A percentile compares a stretch with the other conserved stretches of the same genome.
Conservation (phyloP, 148 eudicot species). For the Cornus controversa region DNA sequence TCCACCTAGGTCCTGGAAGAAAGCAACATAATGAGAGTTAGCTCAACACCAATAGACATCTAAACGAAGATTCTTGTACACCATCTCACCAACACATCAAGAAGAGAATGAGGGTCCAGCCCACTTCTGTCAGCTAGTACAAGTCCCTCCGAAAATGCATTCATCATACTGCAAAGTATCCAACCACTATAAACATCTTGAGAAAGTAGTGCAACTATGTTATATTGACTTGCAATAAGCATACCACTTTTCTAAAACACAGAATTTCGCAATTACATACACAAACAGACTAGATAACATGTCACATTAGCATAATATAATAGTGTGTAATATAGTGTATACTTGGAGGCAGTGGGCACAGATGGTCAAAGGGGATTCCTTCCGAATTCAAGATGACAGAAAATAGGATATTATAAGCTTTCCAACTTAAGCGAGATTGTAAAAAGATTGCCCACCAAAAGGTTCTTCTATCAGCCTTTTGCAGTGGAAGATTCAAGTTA, state of each 20-base stretch:
- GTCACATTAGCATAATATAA: not conserved
- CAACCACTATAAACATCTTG: not conserved
- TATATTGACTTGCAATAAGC: not conserved
- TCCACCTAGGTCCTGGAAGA: constrained; percentile 80
- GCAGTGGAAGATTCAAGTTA: not conserved
- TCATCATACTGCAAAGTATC: constrained; percentile 77
- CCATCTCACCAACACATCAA: constrained; percentile 78
- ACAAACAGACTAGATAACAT: not conserved
- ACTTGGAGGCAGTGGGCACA: not conserved
- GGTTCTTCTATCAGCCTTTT: not conserved
- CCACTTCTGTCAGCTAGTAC: constrained; percentile 88
- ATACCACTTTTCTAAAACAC: not conserved
- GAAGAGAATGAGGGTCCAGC: constrained; percentile 68
- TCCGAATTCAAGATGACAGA: not conserved
- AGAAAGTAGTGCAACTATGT: not conserved
- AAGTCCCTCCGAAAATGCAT: constrained; percentile 95
- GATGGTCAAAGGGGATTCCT: not conserved
- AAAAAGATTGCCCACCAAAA: not conserved
- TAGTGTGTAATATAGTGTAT: not conserved
- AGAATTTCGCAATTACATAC: not conserved
- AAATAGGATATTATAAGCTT: not conserved
- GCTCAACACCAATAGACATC: not conserved
- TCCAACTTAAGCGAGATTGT: not conserved
- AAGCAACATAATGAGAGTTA: constrained; percentile 13
- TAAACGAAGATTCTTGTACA: not conserved